phyloP scores from a whole-genome alignment of 495 filamentous ascomycete species.

The Hypoxylon subgilvum region DNA sequence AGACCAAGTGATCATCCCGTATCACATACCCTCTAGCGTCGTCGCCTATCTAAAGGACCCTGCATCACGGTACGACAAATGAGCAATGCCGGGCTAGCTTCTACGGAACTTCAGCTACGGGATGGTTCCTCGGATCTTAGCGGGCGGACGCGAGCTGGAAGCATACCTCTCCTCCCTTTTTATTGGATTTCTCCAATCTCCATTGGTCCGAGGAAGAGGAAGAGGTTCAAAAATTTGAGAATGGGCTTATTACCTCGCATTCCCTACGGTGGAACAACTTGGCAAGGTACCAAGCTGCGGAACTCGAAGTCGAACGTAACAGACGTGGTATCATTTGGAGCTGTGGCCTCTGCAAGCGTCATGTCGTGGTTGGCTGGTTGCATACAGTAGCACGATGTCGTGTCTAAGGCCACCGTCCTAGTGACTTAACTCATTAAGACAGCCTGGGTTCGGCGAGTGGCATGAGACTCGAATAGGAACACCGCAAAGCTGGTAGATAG shows the following conservation, averaged over 20 bases:
- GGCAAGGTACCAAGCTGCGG: constrained; percentile 9
- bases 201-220: constrained; percentile 19
- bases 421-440: constrained; percentile 17
- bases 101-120: constrained; percentile 12
- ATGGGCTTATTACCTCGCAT: constrained; percentile 15
- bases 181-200: background rate
- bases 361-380: constrained; percentile 16
- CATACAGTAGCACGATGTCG: constrained; percentile 20
- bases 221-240: background rate
- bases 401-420: constrained; percentile 14
- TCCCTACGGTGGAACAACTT: background rate
- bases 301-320: constrained; percentile 12
- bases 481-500: constrained; percentile 29
- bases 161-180: constrained; percentile 1
- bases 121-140: constrained; percentile 1
- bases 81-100: constrained; percentile 1
- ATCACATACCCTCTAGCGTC: background rate
- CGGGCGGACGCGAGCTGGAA: constrained; percentile 1
- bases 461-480: constrained; percentile 28
- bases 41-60: background rate
- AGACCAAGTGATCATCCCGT: constrained; percentile 5
- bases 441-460: constrained; percentile 24
- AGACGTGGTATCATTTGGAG: constrained; percentile 25
- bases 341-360: constrained; percentile 17
- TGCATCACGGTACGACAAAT: constrained; percentile 3